A percentile compares a stretch with the other conserved stretches of the same genome.
Conservation (phyloP, 2,329 filamentous ascomycete species). For the Zymoseptoria crescenta region DNA sequence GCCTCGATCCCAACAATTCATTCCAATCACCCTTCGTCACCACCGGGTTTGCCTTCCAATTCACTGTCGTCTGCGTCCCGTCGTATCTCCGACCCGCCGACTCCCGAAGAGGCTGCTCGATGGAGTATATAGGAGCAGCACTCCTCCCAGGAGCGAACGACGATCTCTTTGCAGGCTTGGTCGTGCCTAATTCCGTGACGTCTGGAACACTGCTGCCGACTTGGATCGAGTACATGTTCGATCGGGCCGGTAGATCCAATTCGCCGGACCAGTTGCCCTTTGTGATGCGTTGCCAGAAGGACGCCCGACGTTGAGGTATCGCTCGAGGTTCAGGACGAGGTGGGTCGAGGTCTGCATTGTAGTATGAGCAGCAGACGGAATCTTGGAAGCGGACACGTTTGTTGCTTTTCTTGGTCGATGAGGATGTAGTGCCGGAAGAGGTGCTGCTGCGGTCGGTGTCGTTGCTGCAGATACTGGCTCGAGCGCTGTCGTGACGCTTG, state of each 20-base stretch:
- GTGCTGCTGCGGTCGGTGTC: slow-evolving; percentile 9
- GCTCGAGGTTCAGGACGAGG: neutral
- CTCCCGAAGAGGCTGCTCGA: slow-evolving; percentile 12
- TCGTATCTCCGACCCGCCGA: slow-evolving; percentile 11
- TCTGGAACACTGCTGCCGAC: slow-evolving; percentile 4
- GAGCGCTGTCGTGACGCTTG: slow-evolving; percentile 10
- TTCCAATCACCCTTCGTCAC: slow-evolving; percentile 12
- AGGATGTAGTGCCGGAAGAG: neutral
- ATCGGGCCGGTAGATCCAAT: neutral
- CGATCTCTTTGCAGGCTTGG: neutral
- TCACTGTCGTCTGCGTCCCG: slow-evolving; percentile 8
- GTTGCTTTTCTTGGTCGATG: slow-evolving; percentile 5
- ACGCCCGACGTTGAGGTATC: slow-evolving; percentile 5
- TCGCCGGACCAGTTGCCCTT: slow-evolving; percentile 7
- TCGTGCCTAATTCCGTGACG: slow-evolving; percentile 1
- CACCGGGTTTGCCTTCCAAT: slow-evolving; percentile 2
- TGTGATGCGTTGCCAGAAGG: slow-evolving; percentile 12
- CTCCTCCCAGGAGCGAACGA: neutral
- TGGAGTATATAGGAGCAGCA: slow-evolving; percentile 1
- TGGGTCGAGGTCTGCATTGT: slow-evolving; percentile 8
- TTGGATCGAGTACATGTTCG: neutral
- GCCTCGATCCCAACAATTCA: slow-evolving; percentile 7
- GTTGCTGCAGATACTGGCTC: slow-evolving; percentile 11
- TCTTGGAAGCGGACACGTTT: slow-evolving; percentile 13
- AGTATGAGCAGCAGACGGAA: slow-evolving; percentile 13